These are phyloP conservation scores for Myriosclerotinia duriaeana DNA, from an alignment of 2,329 filamentous ascomycete species.

Conservation along the genomic window DNA sequence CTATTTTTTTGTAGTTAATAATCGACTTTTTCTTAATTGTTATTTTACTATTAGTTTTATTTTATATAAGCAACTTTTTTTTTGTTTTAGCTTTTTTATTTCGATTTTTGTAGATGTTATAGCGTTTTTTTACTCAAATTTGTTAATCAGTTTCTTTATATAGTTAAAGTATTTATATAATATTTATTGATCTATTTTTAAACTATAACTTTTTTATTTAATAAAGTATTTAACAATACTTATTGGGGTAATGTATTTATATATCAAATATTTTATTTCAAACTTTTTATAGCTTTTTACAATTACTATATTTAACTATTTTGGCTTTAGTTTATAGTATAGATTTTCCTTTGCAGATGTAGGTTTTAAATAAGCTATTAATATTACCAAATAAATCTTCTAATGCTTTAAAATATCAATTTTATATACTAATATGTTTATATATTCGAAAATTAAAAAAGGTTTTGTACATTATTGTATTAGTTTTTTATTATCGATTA, in stretches of 20 bases:
- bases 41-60: no score
- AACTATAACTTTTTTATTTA: not conserved
- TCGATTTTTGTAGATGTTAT: no score
- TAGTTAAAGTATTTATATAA: not conserved
- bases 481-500: no score
- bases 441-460: not conserved
- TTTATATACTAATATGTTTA: not conserved
- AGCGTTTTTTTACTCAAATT: not conserved
- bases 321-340: not conserved
- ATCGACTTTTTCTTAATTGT: no score
- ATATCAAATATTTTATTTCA: not conserved
- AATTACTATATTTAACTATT: not conserved
- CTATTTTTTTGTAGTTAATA: no score
- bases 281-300: not conserved
- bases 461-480: not conserved
- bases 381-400: not conserved
- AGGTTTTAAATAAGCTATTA: not conserved
- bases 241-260: not conserved
- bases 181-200: not conserved
- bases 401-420: not conserved
- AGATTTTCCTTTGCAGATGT: no score
- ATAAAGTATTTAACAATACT: not conserved
- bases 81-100: no score
- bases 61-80: no score
- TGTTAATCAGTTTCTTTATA: not conserved